phyloP scores from a whole-genome alignment of 106 monocot species.

The Xerophyta viscosa region DNA sequence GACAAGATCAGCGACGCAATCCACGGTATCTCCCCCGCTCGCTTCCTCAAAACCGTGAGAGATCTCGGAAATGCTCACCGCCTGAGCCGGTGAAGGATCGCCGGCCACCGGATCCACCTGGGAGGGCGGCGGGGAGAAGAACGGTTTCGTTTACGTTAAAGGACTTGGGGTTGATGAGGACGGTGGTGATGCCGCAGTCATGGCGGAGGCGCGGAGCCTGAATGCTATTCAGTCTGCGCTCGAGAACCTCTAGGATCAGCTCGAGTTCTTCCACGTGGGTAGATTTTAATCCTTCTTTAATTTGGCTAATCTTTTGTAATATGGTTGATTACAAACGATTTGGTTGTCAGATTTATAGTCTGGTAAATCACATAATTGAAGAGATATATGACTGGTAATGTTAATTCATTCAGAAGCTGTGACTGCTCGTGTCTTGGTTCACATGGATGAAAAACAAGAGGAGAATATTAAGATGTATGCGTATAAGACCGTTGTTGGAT shows the following conservation, averaged over 20 bases:
- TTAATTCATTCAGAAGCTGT: too few relatives aligned
- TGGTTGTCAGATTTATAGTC: too few relatives aligned
- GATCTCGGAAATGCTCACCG: neutral
- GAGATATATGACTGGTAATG: too few relatives aligned
- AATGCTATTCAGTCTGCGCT: constrained; percentile 45
- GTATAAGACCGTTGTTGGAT: too few relatives aligned
- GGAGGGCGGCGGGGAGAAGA: constrained; percentile 13
- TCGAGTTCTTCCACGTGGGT: constrained; percentile 62
- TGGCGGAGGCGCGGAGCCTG: constrained; percentile 57
- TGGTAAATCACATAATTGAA: too few relatives aligned
- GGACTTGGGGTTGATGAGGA: constrained; percentile 6
- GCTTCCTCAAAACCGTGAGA: constrained; percentile 41
- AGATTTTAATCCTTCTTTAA: neutral
- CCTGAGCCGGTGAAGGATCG: neutral
- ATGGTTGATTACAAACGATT: neutral
- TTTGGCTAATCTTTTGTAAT: neutral
- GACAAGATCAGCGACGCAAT: constrained; percentile 76
- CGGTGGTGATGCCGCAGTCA: constrained; percentile 14
- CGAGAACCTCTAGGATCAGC: constrained; percentile 66
- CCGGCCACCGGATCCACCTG: neutral
- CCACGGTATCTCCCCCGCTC: constrained; percentile 46
- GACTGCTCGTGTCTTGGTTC: too few relatives aligned
- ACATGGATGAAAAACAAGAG: too few relatives aligned
- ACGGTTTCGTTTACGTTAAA: constrained; percentile 42
- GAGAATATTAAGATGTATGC: too few relatives aligned